Evolutionary conservation across 1,139 yeast genomes (phyloP), one percentile per base, ranked within the genome.

Genomic region (Suhomyces terraborum): DNA sequence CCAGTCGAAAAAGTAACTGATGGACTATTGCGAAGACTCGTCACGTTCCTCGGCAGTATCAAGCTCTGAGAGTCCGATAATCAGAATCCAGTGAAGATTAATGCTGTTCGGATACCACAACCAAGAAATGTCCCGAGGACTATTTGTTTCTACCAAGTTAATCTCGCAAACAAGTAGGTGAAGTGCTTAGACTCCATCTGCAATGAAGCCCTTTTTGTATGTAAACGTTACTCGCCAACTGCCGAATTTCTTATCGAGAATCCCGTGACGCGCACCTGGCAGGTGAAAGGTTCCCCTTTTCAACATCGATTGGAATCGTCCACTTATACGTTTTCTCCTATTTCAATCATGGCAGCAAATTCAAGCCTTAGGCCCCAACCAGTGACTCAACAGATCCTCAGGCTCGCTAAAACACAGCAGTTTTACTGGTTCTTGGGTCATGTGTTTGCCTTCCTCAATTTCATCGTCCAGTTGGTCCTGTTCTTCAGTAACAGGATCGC

Each of bases 341-440:
- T 24, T 26, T 6, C 29, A 22, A 32, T 6, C 19, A 41, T 40
- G 43, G 32, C 38, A 16, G 20, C 35, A 20, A 34, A 31, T 13
- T 22, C 32, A 12, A 37, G 35, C 39, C 38, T 48, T 32, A 43
- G 48, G 40, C 50, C 50, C 7, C 51, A 41, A 28, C 41, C 51
- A 3, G 45, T 32, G 8, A 28, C 43, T 3, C 47, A 43, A 22
- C 50, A 49, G 32, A 26, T 49, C 17, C 21, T 47, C 24, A 27
- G 36, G 17, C 55, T 71, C 36, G 52, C 60, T 32, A 60, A 54
- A 41, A 66, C 76, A 1, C 73, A 73, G 27, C 80, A 77, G 51
- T 75, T 77, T 51, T 75, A 74, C 51, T 77, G 82, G 82, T 77
- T 69, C 47, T 43, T 75, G 34, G 78, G 79, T 10, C 80, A 77